A percentile compares a stretch with the other conserved stretches of the same genome.
phyloP scores from a whole-genome alignment of 257 asterid genomes.

The Solanum lignicaule region DNA sequence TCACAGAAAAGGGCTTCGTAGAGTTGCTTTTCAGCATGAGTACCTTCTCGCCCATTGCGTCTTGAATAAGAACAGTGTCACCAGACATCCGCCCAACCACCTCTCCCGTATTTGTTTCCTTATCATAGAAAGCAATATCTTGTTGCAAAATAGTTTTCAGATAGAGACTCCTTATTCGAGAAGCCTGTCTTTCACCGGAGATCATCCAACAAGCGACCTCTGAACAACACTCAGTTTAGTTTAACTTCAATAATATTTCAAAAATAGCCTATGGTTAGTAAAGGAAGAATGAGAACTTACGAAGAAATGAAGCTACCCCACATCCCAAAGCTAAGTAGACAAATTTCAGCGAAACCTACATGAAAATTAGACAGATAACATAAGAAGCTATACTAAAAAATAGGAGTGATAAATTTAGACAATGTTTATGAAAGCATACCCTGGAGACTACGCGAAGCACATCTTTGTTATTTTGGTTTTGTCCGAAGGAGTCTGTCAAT shows the following conservation, averaged over 20 bases:
- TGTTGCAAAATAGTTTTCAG: constrained; percentile 60
- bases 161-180: constrained; percentile 59
- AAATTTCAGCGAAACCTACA: constrained; percentile 54
- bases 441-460: constrained; percentile 38
- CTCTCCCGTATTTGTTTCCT: constrained; percentile 73
- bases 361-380: background rate
- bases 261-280: background rate
- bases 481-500: constrained; percentile 57
- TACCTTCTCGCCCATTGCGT: constrained; percentile 94
- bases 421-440: constrained; percentile 13
- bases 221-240: constrained; percentile 17
- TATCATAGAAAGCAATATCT: constrained; percentile 75
- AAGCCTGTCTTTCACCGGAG: constrained; percentile 88
- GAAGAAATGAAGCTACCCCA: constrained; percentile 59
- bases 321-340: constrained; percentile 65
- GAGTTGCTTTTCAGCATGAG: background rate
- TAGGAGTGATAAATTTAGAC: background rate
- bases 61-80: constrained; percentile 88
- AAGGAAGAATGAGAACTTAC: constrained; percentile 26
- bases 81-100: constrained; percentile 88
- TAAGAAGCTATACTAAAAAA: background rate
- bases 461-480: background rate
- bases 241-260: background rate
- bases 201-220: constrained; percentile 95
- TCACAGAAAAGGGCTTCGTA: background rate